Percentiles rank a stretch among this genome's conserved stretches.
Conservation (phyloP, 176 grass and related monocot genomes). For the Tillandsia leiboldiana region DNA sequence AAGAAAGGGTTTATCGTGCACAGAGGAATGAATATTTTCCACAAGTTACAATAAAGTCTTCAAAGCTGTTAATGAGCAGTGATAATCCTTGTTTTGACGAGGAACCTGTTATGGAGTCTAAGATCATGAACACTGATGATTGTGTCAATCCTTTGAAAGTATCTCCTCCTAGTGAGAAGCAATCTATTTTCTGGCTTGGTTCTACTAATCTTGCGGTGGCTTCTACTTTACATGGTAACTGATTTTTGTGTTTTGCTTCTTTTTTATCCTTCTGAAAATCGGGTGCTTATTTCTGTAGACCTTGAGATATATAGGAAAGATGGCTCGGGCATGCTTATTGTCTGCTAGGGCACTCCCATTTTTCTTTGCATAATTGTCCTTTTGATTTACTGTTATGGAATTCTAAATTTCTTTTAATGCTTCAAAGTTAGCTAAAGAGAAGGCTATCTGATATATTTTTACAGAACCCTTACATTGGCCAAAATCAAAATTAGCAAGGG, state of each 20-base stretch:
- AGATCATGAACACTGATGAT: constrained; percentile 8
- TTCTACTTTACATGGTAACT: constrained; percentile 55
- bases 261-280: not conserved
- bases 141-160: constrained; percentile 15
- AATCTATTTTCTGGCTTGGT: constrained; percentile 61
- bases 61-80: constrained; percentile 8
- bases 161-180: constrained; percentile 24
- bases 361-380: no score
- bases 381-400: no score
- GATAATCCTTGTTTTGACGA: constrained; percentile 18
- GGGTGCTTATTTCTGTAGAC: not conserved
- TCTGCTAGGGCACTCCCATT: no score
- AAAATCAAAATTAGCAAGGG: no score
- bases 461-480: no score
- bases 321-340: no score
- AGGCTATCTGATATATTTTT: no score
- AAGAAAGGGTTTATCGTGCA: constrained; percentile 67
- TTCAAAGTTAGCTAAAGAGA: no score
- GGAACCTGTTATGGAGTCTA: constrained; percentile 10
- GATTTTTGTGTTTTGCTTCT: not conserved
- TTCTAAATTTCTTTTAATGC: no score
- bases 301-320: no score
- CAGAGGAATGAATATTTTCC: constrained; percentile 72
- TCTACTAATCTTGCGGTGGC: constrained; percentile 56
- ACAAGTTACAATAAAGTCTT: constrained; percentile 50